Percentiles rank a stretch among this genome's conserved stretches.
These are phyloP conservation scores for Rubia yunnanensis DNA, from an alignment of 257 asterid species.

Conservation along the genomic window DNA sequence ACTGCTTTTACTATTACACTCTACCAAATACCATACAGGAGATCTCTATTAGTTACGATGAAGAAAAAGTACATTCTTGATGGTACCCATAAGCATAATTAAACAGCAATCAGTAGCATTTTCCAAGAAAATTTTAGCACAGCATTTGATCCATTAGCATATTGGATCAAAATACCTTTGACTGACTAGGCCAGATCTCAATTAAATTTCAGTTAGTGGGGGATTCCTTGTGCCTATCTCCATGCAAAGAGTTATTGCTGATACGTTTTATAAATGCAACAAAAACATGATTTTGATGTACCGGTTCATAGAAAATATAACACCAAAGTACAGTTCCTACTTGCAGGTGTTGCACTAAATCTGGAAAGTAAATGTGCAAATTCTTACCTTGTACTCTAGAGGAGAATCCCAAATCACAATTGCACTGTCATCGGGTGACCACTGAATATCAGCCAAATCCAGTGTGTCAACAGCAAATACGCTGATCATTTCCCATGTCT, in stretches of 20 bases:
- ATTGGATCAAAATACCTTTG: neutral
- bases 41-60: neutral
- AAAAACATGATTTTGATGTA: neutral
- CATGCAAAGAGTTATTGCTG: neutral
- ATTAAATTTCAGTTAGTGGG: neutral
- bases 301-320: neutral
- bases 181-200: neutral
- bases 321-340: neutral
- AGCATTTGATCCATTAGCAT: neutral
- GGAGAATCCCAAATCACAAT: constrained; percentile 96
- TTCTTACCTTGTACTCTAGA: constrained; percentile 82
- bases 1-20: neutral
- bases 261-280: neutral
- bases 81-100: neutral
- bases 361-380: neutral
- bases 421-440: constrained; percentile 98
- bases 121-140: neutral
- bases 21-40: neutral
- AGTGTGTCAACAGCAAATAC: constrained; percentile 92
- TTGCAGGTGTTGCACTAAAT: neutral
- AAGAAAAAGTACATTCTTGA: neutral
- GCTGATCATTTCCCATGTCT: constrained; percentile 89
- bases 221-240: neutral
- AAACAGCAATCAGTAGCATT: neutral
- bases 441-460: constrained; percentile 92